Base-by-base conservation (phyloP, 768 basidiomycete genomes). In the Suillus fuscotomentosus region DNA sequence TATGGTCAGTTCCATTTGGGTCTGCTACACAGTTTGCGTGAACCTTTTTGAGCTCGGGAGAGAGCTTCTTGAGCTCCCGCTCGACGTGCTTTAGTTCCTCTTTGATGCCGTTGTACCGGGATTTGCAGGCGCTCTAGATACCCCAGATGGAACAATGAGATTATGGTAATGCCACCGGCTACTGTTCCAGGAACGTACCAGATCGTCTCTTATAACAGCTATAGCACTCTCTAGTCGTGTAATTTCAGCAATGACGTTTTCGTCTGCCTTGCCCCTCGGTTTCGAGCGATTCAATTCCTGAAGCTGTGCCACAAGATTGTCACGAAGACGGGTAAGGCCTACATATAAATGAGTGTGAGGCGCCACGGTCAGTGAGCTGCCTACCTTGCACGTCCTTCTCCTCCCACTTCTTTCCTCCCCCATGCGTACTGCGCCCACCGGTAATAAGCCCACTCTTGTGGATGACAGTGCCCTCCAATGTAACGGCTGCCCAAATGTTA, bases 381-480 rank as follows among this genome's bases (percentile, higher is more conserved):
- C 50, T 67, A 93, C 95, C 91, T 76, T 94, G 88, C 4, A 98
- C 85, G 69, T 97, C 95, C 70, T 91, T 91, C 74, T 99, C 97
- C 65, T 97, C 94, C 90, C 95, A 98, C 72, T 94, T 95, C 78
- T 92, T 92, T 47, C 83, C 84, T n/a, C 76, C 87, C 54, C 81
- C 83, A 66, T 90, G 89, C 0, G 89, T 84, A 69, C 94, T 93
- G 56, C 87, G 83, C 34, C 97, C 97, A 79, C 97, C 97, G 41
- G 97, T 99, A 73, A 99, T 99, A 55, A 97, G 79, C 66, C 97
- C 97, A 68, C 94, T 95, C 80, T 96, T 96, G 76, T 99, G 97
- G 55, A 99, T 98, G 65, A 99, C 81, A 3, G 96, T 99, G 1
- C 97, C 97, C 51, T 99, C 96, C 50, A 99, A 80, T 0, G 97